Conservation (phyloP, 371 early-diverging fungal species). For the Blastocladiella emersonii region DNA sequence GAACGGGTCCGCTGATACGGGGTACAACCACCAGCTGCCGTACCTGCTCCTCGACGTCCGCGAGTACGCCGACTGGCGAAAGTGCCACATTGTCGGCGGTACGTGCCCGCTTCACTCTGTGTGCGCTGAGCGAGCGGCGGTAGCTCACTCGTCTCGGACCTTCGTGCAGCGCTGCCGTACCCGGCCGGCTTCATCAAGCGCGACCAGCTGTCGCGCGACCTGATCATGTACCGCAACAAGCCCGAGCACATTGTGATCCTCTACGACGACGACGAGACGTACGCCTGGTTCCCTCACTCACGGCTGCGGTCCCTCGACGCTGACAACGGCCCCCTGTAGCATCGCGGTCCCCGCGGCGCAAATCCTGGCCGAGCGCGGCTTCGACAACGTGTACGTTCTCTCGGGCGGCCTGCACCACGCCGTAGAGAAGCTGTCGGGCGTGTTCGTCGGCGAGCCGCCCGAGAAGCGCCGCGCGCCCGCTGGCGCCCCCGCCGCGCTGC, state of each 20-base stretch:
- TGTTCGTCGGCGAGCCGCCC: neutral
- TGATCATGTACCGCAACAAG: neutral
- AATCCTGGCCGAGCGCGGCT: neutral
- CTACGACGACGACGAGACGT: conserved; percentile 3
- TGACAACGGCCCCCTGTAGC: neutral
- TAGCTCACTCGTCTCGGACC: too few relatives aligned
- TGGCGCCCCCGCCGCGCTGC: too few relatives aligned
- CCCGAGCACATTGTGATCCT: neutral
- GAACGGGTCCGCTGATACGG: too few relatives aligned
- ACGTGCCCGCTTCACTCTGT: neutral
- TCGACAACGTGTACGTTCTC: neutral
- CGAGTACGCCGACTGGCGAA: neutral
- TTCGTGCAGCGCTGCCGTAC: neutral
- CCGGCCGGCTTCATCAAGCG: neutral
- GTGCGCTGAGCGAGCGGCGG: neutral
- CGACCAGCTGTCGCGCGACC: neutral
- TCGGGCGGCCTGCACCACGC: neutral
- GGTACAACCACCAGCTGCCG: neutral
- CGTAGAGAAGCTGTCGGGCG: neutral
- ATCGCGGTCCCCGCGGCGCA: conserved; percentile 3
- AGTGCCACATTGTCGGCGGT: conserved; percentile 2
- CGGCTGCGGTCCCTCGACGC: neutral
- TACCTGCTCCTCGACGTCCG: conserved; percentile 4
- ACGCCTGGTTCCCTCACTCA: neutral
- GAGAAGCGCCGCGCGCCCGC: too few relatives aligned